Conservation (phyloP, 2,329 filamentous ascomycete species). For the Aspergillus udagawae region DNA sequence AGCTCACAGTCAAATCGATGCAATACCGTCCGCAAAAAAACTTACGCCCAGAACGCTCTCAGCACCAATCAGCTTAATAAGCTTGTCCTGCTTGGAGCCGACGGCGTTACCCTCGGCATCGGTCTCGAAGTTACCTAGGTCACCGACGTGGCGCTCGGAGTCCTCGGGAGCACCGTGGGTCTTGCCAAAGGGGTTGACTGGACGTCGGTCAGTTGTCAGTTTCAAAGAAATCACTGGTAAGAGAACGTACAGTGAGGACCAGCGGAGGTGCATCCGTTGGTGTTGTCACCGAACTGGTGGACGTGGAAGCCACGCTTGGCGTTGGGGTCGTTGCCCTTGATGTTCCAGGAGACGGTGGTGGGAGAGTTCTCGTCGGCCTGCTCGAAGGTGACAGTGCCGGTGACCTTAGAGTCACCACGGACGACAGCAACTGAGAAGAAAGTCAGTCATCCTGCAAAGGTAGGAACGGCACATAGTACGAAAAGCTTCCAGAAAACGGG, state of each 20-base stretch:
- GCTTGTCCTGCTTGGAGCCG: conserved; percentile 73
- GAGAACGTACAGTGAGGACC: conserved; percentile 83
- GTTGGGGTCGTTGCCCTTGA: conserved; percentile 87
- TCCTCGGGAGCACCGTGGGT: conserved; percentile 84
- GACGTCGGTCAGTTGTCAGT: conserved; percentile 6
- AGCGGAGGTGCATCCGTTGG: conserved; percentile 98
- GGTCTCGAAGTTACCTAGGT: conserved; percentile 95
- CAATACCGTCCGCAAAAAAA: conserved; percentile 8
- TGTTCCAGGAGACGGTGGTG: conserved; percentile 88
- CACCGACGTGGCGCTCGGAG: conserved; percentile 86
- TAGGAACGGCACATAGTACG: background rate
- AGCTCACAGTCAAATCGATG: conserved; percentile 5
- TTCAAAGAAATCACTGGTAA: background rate
- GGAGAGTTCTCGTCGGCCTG: conserved; percentile 76
- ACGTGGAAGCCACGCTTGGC: conserved; percentile 98
- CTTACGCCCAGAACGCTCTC: conserved; percentile 89
- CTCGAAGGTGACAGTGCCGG: conserved; percentile 92
- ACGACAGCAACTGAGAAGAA: conserved; percentile 74
- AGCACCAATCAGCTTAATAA: conserved; percentile 93
- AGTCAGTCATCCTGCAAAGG: conserved; percentile 7
- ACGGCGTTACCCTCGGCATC: conserved; percentile 87
- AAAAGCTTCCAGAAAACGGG: conserved; percentile 6
- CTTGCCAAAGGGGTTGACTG: conserved; percentile 95
- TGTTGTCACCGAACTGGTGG: conserved; percentile 99
- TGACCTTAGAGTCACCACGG: conserved; percentile 95